phyloP scores from a whole-genome alignment of 177 flowering plant species.

The Tripterygium wilfordii region DNA sequence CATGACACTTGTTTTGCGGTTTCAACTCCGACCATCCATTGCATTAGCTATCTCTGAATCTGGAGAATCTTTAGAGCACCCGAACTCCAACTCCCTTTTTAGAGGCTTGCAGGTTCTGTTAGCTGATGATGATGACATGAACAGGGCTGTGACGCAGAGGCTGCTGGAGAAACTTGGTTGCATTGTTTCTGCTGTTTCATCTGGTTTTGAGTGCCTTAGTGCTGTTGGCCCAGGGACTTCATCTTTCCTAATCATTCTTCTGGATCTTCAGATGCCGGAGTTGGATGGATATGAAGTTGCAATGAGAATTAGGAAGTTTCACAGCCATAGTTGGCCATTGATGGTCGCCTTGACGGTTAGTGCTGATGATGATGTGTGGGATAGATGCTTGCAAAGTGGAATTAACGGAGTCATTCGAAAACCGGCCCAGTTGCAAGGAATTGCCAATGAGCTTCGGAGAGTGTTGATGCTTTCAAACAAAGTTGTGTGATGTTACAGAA shows the following conservation, averaged over 20 bases:
- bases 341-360: conserved; percentile 53
- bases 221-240: conserved; percentile 36
- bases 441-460: conserved; percentile 55
- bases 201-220: conserved; percentile 64
- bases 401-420: conserved; percentile 64
- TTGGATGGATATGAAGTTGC: conserved; percentile 72
- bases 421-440: conserved; percentile 51
- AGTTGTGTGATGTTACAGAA: conserved; percentile 20
- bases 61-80: conserved; percentile 31
- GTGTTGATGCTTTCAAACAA: conserved; percentile 42
- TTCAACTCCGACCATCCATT: conserved; percentile 34
- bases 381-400: conserved; percentile 49
- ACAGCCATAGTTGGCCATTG: conserved; percentile 64
- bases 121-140: conserved; percentile 54
- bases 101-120: conserved; percentile 44
- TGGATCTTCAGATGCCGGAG: conserved; percentile 68
- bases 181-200: conserved; percentile 48
- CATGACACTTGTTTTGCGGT: conserved; percentile 40
- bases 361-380: conserved; percentile 51
- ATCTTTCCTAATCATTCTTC: conserved; percentile 38
- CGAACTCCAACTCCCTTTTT: conserved; percentile 39
- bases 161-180: conserved; percentile 74
- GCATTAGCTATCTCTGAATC: conserved; percentile 19
- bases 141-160: conserved; percentile 56
- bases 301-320: conserved; percentile 45